Base-by-base conservation (phyloP, 192 early-diverging fungal genomes). In the Linnemannia schmuckeri region DNA sequence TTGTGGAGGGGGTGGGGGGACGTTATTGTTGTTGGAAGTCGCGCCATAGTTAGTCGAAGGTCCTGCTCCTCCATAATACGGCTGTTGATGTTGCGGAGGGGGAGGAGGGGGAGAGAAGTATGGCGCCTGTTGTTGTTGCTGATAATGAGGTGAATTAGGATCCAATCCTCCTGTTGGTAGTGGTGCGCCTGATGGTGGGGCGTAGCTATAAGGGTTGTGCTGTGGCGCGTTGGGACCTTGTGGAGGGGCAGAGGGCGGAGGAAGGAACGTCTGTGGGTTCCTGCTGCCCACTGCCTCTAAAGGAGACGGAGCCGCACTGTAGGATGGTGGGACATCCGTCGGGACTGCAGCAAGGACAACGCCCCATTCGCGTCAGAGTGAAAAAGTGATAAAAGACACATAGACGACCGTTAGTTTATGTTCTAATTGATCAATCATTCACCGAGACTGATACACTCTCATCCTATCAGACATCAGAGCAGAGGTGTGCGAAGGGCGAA, bases 11-110 rank as follows among this genome's bases (percentile, higher is more conserved):
- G 27, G 61, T 57, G 22, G n/a, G 9, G 55, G n/a, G 55, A 57
- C 1, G n/a, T 52, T 78, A 55, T 72, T 79, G 30, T 49, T 40
- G 30, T 52, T 74, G 6, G 41, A 35, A 10, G 52, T 72, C 20
- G 77, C 77, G 20, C 77, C 77, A 79, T 79, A 79, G 27, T 79
- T 79, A 10, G 52, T 72, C 5, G 77, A 24, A 30, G 37, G 75
- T 41, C 55, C 22, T 20, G 47, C 42, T 47, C 69, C 35, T 30
- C 33, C 47, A 37, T 78, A 44, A 17, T 78, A 37, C 42, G 68
- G 46, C 33, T 52, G 69, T 52, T 37, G 77, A 2, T 68, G 66
- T 35, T 35, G 30, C 35, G 22, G 55, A 6, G 63, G 76, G n/a
- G 24, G 78, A 18, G 47, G 70, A 33, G 30, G 35, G 4, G 46